Conservation (phyloP, 139 green algal genomes). For the Chlorella vulgaris region DNA sequence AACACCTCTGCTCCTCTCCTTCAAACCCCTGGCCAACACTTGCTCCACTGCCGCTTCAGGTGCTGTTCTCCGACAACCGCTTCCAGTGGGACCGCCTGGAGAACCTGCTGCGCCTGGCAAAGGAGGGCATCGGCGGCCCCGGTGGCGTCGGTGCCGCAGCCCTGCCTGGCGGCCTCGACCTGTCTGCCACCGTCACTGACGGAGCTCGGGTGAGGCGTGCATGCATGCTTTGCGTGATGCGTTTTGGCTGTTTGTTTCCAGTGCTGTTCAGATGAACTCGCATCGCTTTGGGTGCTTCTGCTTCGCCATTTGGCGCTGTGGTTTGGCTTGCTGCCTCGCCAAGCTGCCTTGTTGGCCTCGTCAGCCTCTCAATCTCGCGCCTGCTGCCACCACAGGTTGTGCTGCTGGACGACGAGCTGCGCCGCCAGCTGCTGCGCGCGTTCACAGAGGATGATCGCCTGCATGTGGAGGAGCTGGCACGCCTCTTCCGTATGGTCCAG, state of each 20-base stretch:
- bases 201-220: constrained; percentile 38
- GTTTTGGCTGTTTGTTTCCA: no score
- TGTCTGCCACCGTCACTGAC: constrained; percentile 88
- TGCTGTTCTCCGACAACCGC: constrained; percentile 86
- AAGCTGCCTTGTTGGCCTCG: neutral
- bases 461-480: constrained; percentile 80
- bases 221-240: neutral
- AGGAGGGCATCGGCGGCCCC: neutral
- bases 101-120: constrained; percentile 93
- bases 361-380: neutral
- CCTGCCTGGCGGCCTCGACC: constrained; percentile 73
- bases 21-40: neutral
- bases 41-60: no score
- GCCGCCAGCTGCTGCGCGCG: constrained; percentile 86
- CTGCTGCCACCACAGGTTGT: constrained; percentile 52
- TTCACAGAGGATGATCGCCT: constrained; percentile 96
- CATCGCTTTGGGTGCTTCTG: no score
- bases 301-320: no score
- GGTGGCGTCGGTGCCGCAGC: neutral
- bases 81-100: constrained; percentile 97
- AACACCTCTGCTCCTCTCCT: neutral
- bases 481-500: constrained; percentile 67
- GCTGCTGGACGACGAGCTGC: constrained; percentile 78
- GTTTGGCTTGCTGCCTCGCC: neutral
- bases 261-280: no score